A percentile compares a stretch with the other conserved stretches of the same genome.
phyloP scores from a whole-genome alignment of 441 rosid species.

The Omphalea diandra region DNA sequence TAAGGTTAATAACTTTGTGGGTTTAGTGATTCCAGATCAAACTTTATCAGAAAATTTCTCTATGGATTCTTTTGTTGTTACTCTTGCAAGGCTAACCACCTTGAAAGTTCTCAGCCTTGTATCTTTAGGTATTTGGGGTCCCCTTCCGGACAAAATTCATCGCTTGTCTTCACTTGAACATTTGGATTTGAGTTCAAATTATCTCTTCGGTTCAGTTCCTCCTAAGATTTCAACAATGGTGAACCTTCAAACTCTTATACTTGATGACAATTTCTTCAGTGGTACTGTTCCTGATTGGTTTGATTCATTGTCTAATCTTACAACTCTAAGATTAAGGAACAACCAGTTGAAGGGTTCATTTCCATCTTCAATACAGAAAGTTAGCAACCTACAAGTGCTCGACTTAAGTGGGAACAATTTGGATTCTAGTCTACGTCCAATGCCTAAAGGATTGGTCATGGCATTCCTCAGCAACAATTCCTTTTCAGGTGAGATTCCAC shows the following conservation, averaged over 20 bases:
- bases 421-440: conserved; percentile 35
- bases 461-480: conserved; percentile 43
- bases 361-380: conserved; percentile 37
- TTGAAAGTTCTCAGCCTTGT: conserved; percentile 59
- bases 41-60: conserved; percentile 67
- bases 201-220: conserved; percentile 67
- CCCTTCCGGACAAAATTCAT: conserved; percentile 70
- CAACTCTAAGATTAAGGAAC: conserved; percentile 49
- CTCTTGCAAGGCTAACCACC: conserved; percentile 55
- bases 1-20: conserved; percentile 38
- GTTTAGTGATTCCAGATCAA: conserved; percentile 40
- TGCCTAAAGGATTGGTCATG: conserved; percentile 46
- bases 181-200: conserved; percentile 71
- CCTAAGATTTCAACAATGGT: conserved; percentile 64
- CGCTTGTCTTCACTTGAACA: conserved; percentile 55
- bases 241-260: conserved; percentile 51
- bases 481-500: conserved; percentile 44
- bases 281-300: conserved; percentile 64
- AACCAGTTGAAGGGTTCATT: conserved; percentile 48
- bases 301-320: conserved; percentile 46
- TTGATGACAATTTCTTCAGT: conserved; percentile 67
- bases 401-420: conserved; percentile 47
- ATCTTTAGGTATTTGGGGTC: conserved; percentile 80
- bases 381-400: conserved; percentile 32
- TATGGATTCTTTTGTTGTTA: conserved; percentile 64